Percentiles rank a stretch among this genome's conserved stretches.
Evolutionary conservation across 2,329 filamentous ascomycete species (phyloP).

Genomic region (Delphinella strobiligena): DNA sequence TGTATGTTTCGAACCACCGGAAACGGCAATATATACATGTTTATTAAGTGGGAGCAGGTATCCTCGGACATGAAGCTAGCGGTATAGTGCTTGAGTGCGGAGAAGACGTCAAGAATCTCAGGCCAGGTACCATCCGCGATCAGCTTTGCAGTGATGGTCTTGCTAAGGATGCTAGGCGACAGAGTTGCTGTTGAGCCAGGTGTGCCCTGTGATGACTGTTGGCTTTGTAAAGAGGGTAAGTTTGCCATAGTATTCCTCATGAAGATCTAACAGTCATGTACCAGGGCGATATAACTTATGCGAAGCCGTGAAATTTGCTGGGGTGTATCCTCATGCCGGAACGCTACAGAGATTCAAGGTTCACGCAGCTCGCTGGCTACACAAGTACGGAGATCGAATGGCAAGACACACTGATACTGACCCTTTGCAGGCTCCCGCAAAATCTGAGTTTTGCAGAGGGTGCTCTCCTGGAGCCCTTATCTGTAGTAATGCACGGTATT

Average conservation of each 20-base stretch:
- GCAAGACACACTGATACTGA: conserved; percentile 40
- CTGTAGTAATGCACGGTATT: conserved; percentile 36
- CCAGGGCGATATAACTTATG: conserved; percentile 80
- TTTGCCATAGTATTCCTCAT: not conserved
- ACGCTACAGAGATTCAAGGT: conserved; percentile 78
- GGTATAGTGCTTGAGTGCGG: conserved; percentile 48
- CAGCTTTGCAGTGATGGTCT: not conserved
- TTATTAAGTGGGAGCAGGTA: not conserved
- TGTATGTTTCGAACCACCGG: conserved; percentile 40
- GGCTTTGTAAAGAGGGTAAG: conserved; percentile 49
- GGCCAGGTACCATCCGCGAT: conserved; percentile 24
- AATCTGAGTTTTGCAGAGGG: conserved; percentile 69
- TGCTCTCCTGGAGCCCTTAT: conserved; percentile 62
- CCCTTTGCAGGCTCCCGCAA: conserved; percentile 45
- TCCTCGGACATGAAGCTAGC: conserved; percentile 47
- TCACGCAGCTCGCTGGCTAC: conserved; percentile 77
- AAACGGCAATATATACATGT: not conserved
- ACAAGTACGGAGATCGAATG: too few relatives aligned
- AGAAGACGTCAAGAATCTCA: conserved; percentile 40
- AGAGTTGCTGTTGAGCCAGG: conserved; percentile 56
- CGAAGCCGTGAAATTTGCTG: conserved; percentile 73
- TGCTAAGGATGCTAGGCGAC: conserved; percentile 34
- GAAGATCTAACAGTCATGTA: not conserved
- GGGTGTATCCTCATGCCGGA: conserved; percentile 78
- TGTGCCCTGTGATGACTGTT: conserved; percentile 47